Evolutionary conservation across 1,139 yeast species (phyloP).

Genomic region (Arxiozyma slooffiae): DNA sequence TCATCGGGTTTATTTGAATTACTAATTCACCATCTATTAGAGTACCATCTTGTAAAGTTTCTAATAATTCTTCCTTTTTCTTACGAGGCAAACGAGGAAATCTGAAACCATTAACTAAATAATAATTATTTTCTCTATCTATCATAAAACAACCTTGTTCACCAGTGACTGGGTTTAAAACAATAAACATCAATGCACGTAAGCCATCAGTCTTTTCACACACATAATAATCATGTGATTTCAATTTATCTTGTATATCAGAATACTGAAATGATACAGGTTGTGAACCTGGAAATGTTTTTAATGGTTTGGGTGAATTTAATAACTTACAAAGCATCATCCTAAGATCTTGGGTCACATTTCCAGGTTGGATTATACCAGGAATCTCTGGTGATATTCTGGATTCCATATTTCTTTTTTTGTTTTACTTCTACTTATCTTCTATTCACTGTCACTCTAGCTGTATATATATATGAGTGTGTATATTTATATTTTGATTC

Average conservation of each 20-base stretch:
- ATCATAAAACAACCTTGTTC: constrained; percentile 71
- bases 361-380: constrained; percentile 65
- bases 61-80: constrained; percentile 33
- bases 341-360: constrained; percentile 58
- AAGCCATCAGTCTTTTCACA: constrained; percentile 96
- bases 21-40: constrained; percentile 88
- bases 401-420: constrained; percentile 33
- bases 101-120: constrained; percentile 70
- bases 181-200: constrained; percentile 60
- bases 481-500: neutral
- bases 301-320: constrained; percentile 33
- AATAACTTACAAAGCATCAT: constrained; percentile 62
- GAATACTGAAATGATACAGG: constrained; percentile 81
- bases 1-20: constrained; percentile 41
- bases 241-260: constrained; percentile 56
- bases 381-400: constrained; percentile 77
- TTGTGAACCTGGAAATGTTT: constrained; percentile 77
- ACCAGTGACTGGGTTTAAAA: constrained; percentile 59
- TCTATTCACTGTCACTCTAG: neutral
- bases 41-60: constrained; percentile 70
- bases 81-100: constrained; percentile 59
- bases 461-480: too few relatives aligned
- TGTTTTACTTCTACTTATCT: neutral
- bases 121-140: constrained; percentile 82
- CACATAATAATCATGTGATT: constrained; percentile 65